Base-by-base conservation (phyloP, 345 rosid species). In the Noccaea bulbosa region DNA sequence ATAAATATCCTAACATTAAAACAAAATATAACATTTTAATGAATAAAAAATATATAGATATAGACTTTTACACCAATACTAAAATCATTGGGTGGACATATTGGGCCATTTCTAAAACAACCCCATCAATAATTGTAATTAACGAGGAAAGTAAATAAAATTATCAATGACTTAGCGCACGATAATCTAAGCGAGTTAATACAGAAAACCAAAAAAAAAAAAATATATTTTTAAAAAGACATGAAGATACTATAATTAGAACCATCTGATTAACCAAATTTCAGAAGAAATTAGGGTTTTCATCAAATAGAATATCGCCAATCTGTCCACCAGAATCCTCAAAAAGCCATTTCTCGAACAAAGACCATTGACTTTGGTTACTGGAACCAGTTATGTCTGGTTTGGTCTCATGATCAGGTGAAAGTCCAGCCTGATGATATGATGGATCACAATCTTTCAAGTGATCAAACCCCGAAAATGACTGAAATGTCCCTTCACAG, bases 311-410 rank as follows among this genome's bases (percentile, higher is more conserved):
- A 67, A 84, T 79, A 56, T 81, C 88, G 55, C 77, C 63, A 59
- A 82, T 74, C 32, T 30, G 75, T 34, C 81, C 88, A 65, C 76
- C 70, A 76, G 78, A 81, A 48, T 87, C 96, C 51, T 89, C 92
- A 65, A 82, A 77, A 14, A 86, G 82, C 91, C 93, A 90, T 55
- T 86, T 83, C 77, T 90, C 96, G 54, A 90, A 80, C 83, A 83
- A 60, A 17, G 89, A 83, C 68, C 81, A 72, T 17, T 81, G 84
- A 65, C 78, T 67, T 71, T 81, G 83, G 27, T 41, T 52, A 60
- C 62, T 59, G 54, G 56, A 50, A 41, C 78, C 78, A 27, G 41
- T 51, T 45, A 53, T 59, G 66, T 69, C 81, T 50, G 81, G 82
- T 67, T 81, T 85, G 71, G 75, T 73, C 45, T 83, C 90, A 65